Base-by-base conservation (phyloP, 495 filamentous ascomycete species). In the Xylaria nigripes region DNA sequence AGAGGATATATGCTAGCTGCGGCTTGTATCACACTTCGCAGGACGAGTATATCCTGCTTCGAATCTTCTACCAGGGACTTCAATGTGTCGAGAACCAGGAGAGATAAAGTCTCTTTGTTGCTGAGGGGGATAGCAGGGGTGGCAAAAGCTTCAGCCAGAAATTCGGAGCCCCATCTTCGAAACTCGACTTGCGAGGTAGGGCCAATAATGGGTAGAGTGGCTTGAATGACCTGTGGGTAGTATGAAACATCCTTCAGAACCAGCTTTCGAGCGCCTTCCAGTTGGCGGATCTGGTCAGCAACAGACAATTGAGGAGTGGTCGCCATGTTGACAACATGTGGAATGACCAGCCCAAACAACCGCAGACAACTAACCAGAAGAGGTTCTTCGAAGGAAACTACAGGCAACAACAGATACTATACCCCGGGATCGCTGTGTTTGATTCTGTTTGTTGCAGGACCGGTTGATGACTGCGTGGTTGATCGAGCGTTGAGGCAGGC, bases 91-190 rank as follows among this genome's bases (percentile, higher is more conserved):
- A 99, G 66, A 51, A 90, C 86, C 24, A 73, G 70, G 52, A 89
- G 70, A 46, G 82, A 80, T 56, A 95, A 65, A 55, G 82, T 79
- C 70, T 85, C 86, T 75, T 96, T 97, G 68, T 86, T 83, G 47
- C 80, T 73, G 30, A 73, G 70, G 50, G 80, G 67, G 59, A 97
- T 74, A 30, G 83, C 80, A 13, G 93, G 93, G 42, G 86, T 90
- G 18, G 94, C 84, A 70, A 99, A 96, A 3, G 90, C 88, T 75
- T 99, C 93, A 36, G 94, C 92, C 34, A 99, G 76, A 67, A 99
- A 99, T 23, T 96, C 90, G 21, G 90, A 83, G 21, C 90, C 94
- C 94, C 94, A 99, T 84, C 91, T 77, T 69, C 89, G 85, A 60
- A 96, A 71, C 69, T 95, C 88, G 18, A 95, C 68, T 38, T 76